Percentiles rank a stretch among this genome's conserved stretches.
These are phyloP conservation scores for Tremella mesenterica DNA, from an alignment of 768 basidiomycete species.

Conservation along the genomic window DNA sequence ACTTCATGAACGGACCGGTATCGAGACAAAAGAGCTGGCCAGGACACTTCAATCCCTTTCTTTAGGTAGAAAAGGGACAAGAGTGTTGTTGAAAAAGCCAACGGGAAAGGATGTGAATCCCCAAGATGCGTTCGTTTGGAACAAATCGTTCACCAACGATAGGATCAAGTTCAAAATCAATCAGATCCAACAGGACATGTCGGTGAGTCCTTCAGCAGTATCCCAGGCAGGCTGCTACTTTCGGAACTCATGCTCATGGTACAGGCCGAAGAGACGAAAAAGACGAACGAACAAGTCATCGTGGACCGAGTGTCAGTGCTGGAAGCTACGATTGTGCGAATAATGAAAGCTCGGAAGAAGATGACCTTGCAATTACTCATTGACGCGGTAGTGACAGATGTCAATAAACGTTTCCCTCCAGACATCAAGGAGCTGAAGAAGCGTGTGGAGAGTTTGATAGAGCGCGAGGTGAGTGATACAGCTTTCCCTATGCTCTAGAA, in stretches of 20 bases:
- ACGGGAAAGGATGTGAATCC: slow-evolving; percentile 66
- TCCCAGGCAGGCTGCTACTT: background rate
- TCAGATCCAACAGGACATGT: slow-evolving; percentile 87
- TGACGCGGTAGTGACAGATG: slow-evolving; percentile 72
- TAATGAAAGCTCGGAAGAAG: slow-evolving; percentile 90
- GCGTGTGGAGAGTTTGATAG: slow-evolving; percentile 70
- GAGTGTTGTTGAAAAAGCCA: slow-evolving; percentile 73
- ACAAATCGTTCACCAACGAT: slow-evolving; percentile 70
- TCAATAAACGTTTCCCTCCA: slow-evolving; percentile 79
- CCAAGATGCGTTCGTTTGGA: slow-evolving; percentile 69
- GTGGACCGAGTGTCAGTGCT: slow-evolving; percentile 75
- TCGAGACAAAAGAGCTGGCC: slow-evolving; percentile 57
- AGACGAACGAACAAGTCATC: slow-evolving; percentile 74
- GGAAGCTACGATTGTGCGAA: slow-evolving; percentile 89
- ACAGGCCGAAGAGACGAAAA: slow-evolving; percentile 65
- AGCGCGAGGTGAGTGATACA: slow-evolving; percentile 48
- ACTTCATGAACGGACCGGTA: slow-evolving; percentile 58
- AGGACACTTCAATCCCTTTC: slow-evolving; percentile 86
- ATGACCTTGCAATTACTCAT: slow-evolving; percentile 70
- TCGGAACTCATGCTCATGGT: too few relatives aligned
- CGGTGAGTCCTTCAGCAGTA: slow-evolving; percentile 31
- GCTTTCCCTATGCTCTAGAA: background rate
- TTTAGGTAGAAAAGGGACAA: slow-evolving; percentile 65
- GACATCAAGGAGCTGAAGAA: slow-evolving; percentile 77
- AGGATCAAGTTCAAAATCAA: slow-evolving; percentile 80